These are phyloP conservation scores for Euphorbia peplus DNA, from an alignment of 345 rosid species.

Conservation along the genomic window DNA sequence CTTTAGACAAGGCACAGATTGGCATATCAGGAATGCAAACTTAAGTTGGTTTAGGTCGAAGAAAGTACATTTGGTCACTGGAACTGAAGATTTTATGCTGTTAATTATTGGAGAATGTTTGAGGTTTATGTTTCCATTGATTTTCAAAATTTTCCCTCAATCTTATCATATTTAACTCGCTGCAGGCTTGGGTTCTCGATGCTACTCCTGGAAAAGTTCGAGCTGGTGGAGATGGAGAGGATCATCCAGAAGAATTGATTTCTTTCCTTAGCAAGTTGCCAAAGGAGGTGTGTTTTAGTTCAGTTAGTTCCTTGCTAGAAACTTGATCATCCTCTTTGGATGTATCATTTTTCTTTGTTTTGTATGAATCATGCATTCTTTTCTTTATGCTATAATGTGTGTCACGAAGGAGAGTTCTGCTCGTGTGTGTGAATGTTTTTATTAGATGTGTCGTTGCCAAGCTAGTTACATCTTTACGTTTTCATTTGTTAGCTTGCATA, in stretches of 20 bases:
- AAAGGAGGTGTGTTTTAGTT: constrained; percentile 55
- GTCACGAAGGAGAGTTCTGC: not conserved
- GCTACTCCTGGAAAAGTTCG: constrained; percentile 95
- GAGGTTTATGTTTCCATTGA: not conserved
- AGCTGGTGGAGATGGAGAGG: constrained; percentile 84
- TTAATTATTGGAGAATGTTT: not conserved
- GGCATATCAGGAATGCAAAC: no score
- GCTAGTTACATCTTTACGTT: not conserved
- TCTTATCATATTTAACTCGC: not conserved
- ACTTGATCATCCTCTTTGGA: not conserved
- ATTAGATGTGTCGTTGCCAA: not conserved
- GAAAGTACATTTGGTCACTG: not conserved
- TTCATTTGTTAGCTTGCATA: not conserved
- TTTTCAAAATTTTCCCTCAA: not conserved
- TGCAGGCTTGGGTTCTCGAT: constrained; percentile 91
- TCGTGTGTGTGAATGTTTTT: not conserved
- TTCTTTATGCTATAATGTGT: not conserved
- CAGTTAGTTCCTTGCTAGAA: no score
- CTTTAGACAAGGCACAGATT: not conserved
- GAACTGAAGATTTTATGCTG: not conserved
- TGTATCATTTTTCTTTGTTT: not conserved
- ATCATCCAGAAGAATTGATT: constrained; percentile 84
- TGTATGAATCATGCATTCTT: not conserved
- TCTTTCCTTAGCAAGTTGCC: constrained; percentile 65
- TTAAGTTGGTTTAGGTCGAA: no score